phyloP scores from a whole-genome alignment of 164 flowering plant species.

The Vitis amurensis region DNA sequence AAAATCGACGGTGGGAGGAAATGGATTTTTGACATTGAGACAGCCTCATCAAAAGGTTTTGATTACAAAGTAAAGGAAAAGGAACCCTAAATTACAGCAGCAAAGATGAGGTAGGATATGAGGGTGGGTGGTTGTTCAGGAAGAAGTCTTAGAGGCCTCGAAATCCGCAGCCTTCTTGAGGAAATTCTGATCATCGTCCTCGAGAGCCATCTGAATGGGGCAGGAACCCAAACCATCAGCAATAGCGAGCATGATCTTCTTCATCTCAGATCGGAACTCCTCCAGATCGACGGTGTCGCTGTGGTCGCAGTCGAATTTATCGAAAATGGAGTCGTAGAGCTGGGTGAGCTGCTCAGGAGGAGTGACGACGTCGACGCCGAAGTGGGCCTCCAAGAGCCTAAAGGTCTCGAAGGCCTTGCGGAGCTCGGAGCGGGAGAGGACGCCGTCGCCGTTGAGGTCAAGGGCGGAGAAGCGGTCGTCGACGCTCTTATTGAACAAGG shows the following conservation, averaged over 20 bases:
- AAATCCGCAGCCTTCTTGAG: conserved; percentile 79
- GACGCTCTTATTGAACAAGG: conserved; percentile 54
- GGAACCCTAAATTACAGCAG: no score
- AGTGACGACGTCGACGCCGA: conserved; percentile 61
- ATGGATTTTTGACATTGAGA: no score
- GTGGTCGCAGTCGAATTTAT: conserved; percentile 62
- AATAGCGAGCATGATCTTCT: conserved; percentile 79
- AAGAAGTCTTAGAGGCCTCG: conserved; percentile 45
- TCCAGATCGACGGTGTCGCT: conserved; percentile 68
- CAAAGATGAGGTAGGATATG: no score
- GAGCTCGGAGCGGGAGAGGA: conserved; percentile 70
- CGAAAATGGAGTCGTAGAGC: conserved; percentile 81
- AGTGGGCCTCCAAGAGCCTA: conserved; percentile 73
- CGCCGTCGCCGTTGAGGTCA: conserved; percentile 77
- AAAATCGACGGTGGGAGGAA: no score
- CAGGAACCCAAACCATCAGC: conserved; percentile 80
- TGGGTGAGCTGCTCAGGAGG: conserved; percentile 65
- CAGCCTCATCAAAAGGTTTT: no score
- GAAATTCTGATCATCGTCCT: conserved; percentile 53
- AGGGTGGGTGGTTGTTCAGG: neutral
- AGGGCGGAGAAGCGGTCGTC: conserved; percentile 53
- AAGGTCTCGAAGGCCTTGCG: conserved; percentile 73
- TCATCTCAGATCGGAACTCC: conserved; percentile 74
- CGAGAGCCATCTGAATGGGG: conserved; percentile 84
- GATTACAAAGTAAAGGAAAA: no score